Evolutionary conservation across 345 rosid genomes (phyloP), one percentile per base, ranked within the genome.

Genomic region (Ricinus communis): DNA sequence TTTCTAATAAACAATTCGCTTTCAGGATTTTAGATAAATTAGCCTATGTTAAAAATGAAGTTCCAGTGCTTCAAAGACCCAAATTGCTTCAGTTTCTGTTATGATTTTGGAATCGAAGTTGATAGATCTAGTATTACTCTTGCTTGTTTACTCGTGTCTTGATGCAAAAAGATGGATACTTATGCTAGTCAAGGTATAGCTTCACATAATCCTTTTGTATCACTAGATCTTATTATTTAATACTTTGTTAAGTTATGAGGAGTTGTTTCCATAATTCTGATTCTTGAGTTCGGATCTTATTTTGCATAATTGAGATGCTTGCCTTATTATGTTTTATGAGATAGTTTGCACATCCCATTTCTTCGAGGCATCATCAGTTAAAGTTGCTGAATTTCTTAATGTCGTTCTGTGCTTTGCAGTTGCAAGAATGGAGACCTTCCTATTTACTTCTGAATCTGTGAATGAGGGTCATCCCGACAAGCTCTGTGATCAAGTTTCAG

Each of bases 391-490:
- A 1, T 47, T 27, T 46, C 33, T 47, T 21, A 30, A 1, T 47
- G 28, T 46, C 57, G 7, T 41, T 36, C 56, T 68, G 53, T 27
- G 40, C 9, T 45, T 33, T 61, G 58, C 57, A 61, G 36, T 47
- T 51, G 30, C 36, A 8, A 16, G 15, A 36, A 50, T 71, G 66
- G 66, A 71, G 19, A 71, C 74, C 60, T 71, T 62, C 18, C 68
- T 71, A 54, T 71, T 38, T 52, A 51, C 74, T 5, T 71, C 74
- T 2, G 74, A 71, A 62, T 71, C 74, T 38, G 68, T 71, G 61
- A 71, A 71, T 28, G 68, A 71, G 68, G 74, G 68, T n/a, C 74
- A 71, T 22, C 74, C 74, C 38, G 74, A 71, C 68, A 71, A 71
- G 58, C 41, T 71, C 18, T 71, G 74, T 2, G 74, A 71, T 62